Evolutionary conservation across 2,329 filamentous ascomycete genomes (phyloP).

Genomic region (Malbranchea cinnamomea): DNA sequence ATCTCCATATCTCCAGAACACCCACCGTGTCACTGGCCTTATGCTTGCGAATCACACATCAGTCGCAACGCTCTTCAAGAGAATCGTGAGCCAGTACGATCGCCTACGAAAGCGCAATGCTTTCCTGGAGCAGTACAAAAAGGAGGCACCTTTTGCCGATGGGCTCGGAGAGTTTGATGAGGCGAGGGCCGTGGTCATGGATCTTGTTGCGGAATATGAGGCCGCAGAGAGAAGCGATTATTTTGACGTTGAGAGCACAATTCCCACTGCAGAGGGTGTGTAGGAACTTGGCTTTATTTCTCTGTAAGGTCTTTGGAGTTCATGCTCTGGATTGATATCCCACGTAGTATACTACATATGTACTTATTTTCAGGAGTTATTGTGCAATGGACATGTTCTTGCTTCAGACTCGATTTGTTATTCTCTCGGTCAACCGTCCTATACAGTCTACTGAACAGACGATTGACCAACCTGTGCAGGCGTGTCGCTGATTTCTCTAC

Average conservation of each 20-base stretch:
- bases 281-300: constrained; percentile 6
- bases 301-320: no score
- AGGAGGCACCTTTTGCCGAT: constrained; percentile 83
- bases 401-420: no score
- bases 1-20: constrained; percentile 88
- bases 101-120: constrained; percentile 91
- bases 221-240: constrained; percentile 86
- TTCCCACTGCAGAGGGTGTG: constrained; percentile 7
- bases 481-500: no score
- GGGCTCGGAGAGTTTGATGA: constrained; percentile 92
- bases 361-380: no score
- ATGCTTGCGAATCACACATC: constrained; percentile 98
- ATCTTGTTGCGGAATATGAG: constrained; percentile 88
- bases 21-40: constrained; percentile 83
- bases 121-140: constrained; percentile 92
- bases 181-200: constrained; percentile 76
- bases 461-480: no score
- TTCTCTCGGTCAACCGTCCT: no score
- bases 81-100: constrained; percentile 84
- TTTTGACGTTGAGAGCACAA: constrained; percentile 42
- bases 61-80: constrained; percentile 90
- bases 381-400: no score
- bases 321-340: no score
- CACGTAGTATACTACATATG: no score
- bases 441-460: no score